Evolutionary conservation across 371 early-diverging fungal genomes (phyloP), one percentile per base, ranked within the genome.

Genomic region (Neoconidiobolus thromboides): DNA sequence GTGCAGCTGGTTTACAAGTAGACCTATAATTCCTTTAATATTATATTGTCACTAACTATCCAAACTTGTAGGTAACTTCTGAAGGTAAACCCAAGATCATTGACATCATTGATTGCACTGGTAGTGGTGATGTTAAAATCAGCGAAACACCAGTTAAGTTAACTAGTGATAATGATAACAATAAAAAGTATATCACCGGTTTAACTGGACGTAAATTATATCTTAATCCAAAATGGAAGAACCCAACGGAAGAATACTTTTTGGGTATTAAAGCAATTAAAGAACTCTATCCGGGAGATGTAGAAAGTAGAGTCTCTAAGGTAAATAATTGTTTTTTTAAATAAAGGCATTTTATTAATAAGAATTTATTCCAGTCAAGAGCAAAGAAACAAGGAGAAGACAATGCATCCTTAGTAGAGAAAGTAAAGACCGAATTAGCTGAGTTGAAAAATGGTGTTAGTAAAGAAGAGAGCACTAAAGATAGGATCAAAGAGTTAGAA

Each of bases 81-180:
- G 87, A 91, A 58, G 93, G 92, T 50, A 80, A 80, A 64, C 89
- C 84, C 57, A 93, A 96, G 71, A 72, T 94, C 43, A 72, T 92
- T 44, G 91, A 93, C 68, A 79, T 87, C 60, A 81, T 96, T 48
- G 96, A 94, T 73, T 93, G 94, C 74, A 89, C 93, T 6, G 93
- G 94, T 44, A 63, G 67, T 64, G 91, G 91, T 62, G 89, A 87
- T 66, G 83, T 87, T 10, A 67, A 72, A 5, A 70, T 80, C 47
- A 79, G 80, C 55, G 76, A 79, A 64, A 62, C 80, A 3, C 67
- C 65, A 1, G 64, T 60, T 2, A 64, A 71, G 56, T 75, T 73
- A 53, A 65, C 68, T 42, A 62, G 71, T 10, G 71, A 66, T 12
- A 71, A 76, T 12, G 67, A 71, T 3, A 26, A 26, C 26, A 26